Conservation (phyloP, 176 grass and related monocot species). For the Eragrostis curvula region DNA sequence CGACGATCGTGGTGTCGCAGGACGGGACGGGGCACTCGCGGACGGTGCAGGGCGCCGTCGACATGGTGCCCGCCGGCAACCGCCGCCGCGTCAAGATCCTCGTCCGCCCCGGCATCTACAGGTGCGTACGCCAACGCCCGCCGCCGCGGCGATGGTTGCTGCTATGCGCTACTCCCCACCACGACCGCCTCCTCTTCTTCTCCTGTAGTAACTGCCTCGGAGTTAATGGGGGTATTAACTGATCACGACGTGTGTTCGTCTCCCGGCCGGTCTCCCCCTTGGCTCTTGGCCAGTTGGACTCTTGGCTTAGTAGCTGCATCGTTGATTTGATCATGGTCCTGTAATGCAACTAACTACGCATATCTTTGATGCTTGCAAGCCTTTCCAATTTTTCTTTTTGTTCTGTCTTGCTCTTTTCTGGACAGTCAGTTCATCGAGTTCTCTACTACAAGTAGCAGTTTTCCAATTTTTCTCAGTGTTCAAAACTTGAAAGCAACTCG, state of each 20-base stretch:
- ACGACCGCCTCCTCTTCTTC: background rate
- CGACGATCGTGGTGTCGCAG: slow-evolving; percentile 72
- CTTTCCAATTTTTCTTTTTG: background rate
- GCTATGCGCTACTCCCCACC: background rate
- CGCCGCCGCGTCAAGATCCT: slow-evolving; percentile 74
- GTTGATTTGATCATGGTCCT: background rate
- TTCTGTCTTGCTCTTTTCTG: background rate
- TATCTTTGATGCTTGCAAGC: background rate
- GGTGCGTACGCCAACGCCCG: slow-evolving; percentile 43
- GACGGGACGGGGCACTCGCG: slow-evolving; percentile 74
- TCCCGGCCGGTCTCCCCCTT: background rate
- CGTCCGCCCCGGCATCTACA: slow-evolving; percentile 72
- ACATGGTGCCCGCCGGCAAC: slow-evolving; percentile 88
- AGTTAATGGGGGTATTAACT: slow-evolving; percentile 43
- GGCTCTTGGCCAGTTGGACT: background rate
- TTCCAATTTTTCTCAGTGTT: background rate
- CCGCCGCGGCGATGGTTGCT: slow-evolving; percentile 1
- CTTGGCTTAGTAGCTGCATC: background rate
- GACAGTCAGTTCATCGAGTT: background rate
- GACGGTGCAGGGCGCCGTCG: slow-evolving; percentile 91
- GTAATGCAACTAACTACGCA: background rate
- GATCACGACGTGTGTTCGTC: slow-evolving; percentile 26
- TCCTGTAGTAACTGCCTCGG: slow-evolving; percentile 26
- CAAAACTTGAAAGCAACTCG: background rate
- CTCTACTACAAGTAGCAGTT: background rate